Percentiles rank a stretch among this genome's conserved stretches.
phyloP scores from a whole-genome alignment of 176 grass and related monocot species.

The Poa annua region DNA sequence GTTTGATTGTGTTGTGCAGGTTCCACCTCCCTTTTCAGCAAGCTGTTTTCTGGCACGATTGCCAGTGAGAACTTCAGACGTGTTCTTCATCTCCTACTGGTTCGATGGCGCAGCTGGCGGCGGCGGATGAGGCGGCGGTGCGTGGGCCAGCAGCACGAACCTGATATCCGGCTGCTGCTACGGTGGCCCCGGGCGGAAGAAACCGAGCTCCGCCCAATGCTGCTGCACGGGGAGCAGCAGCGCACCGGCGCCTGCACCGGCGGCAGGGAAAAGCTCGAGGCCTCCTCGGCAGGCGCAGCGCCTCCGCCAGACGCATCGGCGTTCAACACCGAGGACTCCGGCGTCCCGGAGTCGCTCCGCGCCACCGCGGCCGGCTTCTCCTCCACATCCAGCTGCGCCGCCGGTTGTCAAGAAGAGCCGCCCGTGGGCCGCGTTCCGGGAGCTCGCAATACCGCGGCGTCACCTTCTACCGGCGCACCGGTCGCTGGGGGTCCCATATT shows the following conservation, averaged over 20 bases:
- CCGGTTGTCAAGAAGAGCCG: no score
- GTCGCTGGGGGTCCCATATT: no score
- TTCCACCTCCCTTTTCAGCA: no score
- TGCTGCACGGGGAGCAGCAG: constrained; percentile 30
- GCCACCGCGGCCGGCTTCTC: constrained; percentile 49
- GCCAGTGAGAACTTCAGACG: no score
- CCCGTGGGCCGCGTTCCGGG: no score
- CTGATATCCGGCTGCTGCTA: constrained; percentile 46
- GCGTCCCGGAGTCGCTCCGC: constrained; percentile 62
- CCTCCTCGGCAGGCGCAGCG: constrained; percentile 58
- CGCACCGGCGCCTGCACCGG: neutral
- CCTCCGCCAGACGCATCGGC: constrained; percentile 54
- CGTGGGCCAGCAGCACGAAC: constrained; percentile 33
- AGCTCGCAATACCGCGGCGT: no score
- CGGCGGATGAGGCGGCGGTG: constrained; percentile 2
- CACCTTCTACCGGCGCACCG: no score
- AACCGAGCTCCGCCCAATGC: constrained; percentile 57
- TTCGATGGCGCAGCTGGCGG: constrained; percentile 32
- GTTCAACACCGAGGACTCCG: constrained; percentile 84
- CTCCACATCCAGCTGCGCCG: constrained; percentile 65
- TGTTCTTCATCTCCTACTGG: no score
- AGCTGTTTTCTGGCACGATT: no score
- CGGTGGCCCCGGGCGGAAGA: constrained; percentile 45
- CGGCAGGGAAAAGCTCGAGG: constrained; percentile 79
- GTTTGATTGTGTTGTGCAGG: no score